Conservation (phyloP, 2,329 filamentous ascomycete species). For the Saccharata proteae region DNA sequence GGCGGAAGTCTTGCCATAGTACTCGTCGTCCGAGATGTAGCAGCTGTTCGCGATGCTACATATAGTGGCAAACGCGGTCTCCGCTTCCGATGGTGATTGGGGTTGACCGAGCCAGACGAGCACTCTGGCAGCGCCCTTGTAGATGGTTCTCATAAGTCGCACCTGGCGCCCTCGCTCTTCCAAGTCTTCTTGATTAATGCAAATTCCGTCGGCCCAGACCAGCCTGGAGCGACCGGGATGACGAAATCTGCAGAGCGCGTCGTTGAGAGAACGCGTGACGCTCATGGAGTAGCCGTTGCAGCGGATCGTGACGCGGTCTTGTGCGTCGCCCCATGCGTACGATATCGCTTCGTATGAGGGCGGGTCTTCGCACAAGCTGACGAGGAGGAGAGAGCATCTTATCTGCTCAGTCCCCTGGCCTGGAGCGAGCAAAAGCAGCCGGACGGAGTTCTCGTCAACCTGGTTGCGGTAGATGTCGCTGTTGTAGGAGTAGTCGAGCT, state of each 20-base stretch:
- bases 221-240: not conserved
- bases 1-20: not conserved
- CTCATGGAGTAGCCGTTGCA: conserved; percentile 1
- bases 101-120: conserved; percentile 8
- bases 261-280: not conserved
- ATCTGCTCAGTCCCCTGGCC: no score
- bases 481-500: no score
- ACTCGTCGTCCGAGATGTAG: no score
- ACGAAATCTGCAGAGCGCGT: conserved; percentile 2
- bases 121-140: conserved; percentile 6
- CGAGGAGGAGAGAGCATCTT: not conserved
- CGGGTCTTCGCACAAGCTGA: not conserved
- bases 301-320: not conserved
- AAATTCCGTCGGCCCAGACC: conserved; percentile 11
- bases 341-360: conserved; percentile 4
- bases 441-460: no score
- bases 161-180: conserved; percentile 9
- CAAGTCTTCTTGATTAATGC: conserved; percentile 10
- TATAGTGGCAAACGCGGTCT: not conserved
- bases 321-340: conserved; percentile 2
- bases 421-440: no score
- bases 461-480: no score
- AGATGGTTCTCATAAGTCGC: conserved; percentile 9
- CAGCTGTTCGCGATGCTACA: not conserved
- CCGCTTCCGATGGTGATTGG: not conserved